Conservation (phyloP, 73 alveolate genomes). For the Effrenium voratum region DNA sequence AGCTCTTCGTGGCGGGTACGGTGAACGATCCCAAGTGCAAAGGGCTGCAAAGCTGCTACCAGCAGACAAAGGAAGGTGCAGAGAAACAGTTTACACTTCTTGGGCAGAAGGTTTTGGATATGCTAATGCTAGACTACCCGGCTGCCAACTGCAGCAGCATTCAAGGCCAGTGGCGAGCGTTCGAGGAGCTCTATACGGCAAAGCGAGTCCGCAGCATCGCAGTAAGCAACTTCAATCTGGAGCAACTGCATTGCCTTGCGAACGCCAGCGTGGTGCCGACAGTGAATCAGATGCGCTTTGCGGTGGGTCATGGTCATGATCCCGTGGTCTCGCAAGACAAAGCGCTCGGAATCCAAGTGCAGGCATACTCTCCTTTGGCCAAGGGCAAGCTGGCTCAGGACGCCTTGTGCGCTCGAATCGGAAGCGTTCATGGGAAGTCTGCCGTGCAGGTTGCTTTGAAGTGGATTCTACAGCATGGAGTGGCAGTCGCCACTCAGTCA, state of each 20-base stretch:
- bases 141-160: slow-evolving; percentile 37
- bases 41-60: not conserved
- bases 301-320: slow-evolving; percentile 28
- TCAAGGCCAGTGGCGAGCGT: slow-evolving; percentile 28
- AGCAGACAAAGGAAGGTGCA: slow-evolving; percentile 35
- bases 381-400: slow-evolving; percentile 46
- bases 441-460: slow-evolving; percentile 53
- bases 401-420: slow-evolving; percentile 8
- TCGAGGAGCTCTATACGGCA: slow-evolving; percentile 28
- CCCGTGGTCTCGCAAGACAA: slow-evolving; percentile 19
- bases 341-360: not conserved
- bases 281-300: slow-evolving; percentile 46
- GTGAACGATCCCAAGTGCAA: slow-evolving; percentile 60
- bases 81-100: slow-evolving; percentile 28
- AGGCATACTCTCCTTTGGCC: slow-evolving; percentile 40
- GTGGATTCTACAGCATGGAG: slow-evolving; percentile 41
- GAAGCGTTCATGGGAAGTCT: slow-evolving; percentile 6
- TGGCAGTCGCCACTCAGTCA: slow-evolving; percentile 19
- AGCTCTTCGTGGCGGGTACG: slow-evolving; percentile 32
- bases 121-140: slow-evolving; percentile 48
- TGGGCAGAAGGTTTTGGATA: slow-evolving; percentile 4
- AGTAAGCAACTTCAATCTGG: slow-evolving; percentile 29
- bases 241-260: slow-evolving; percentile 27
- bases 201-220: slow-evolving; percentile 50
- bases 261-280: not conserved